Conservation (phyloP, 176 grass and related monocot species). For the Puya raimondii region DNA sequence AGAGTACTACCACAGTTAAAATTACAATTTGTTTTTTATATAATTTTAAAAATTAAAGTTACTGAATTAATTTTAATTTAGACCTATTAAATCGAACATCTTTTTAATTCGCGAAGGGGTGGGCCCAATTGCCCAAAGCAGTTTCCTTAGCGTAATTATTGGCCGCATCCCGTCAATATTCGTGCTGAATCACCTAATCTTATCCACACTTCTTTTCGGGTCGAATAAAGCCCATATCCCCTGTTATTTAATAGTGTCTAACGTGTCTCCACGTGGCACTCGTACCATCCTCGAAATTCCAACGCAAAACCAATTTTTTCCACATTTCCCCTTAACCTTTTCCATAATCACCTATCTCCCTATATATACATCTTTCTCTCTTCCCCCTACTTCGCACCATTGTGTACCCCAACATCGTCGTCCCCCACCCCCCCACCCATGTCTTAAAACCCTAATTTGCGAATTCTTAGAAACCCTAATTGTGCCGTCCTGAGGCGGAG, state of each 20-base stretch:
- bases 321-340: constrained; percentile 11
- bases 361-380: background rate
- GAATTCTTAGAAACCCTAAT: background rate
- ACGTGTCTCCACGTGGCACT: constrained; percentile 68
- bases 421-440: background rate
- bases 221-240: background rate
- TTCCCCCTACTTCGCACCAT: background rate
- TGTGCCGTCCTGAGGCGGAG: background rate
- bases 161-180: constrained; percentile 13
- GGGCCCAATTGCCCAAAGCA: no score
- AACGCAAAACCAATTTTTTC: constrained; percentile 16
- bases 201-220: background rate
- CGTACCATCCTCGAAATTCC: background rate
- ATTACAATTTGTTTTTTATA: no score
- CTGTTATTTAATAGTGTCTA: constrained; percentile 43
- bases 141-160: no score
- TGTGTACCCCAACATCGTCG: background rate
- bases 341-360: constrained; percentile 8
- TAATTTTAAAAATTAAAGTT: no score
- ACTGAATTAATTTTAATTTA: no score
- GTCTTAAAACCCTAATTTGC: background rate
- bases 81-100: no score
- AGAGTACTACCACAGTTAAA: no score
- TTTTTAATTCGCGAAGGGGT: no score
- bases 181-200: constrained; percentile 16